A percentile compares a stretch with the other conserved stretches of the same genome.
phyloP scores from a whole-genome alignment of 129 eudicot species.

The Flaveria bidentis region DNA sequence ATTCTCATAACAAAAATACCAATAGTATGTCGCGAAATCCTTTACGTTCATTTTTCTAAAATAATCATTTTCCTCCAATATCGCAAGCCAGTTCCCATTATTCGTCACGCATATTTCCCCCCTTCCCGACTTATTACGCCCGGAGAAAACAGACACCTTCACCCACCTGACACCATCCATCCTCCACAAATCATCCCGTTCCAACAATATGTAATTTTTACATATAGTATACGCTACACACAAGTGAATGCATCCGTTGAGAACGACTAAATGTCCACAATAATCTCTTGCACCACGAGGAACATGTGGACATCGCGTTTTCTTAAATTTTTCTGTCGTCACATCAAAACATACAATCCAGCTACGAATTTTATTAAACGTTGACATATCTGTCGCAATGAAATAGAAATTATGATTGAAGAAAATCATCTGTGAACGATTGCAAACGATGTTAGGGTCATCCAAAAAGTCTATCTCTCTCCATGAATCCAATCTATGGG shows the following conservation, averaged over 20 bases:
- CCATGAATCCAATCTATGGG: conserved; percentile 3
- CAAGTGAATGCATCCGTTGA: neutral
- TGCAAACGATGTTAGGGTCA: neutral
- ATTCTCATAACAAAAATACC: neutral
- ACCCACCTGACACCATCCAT: neutral
- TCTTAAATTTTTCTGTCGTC: neutral
- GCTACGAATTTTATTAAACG: neutral
- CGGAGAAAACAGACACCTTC: neutral
- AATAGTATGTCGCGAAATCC: neutral
- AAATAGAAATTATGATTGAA: neutral
- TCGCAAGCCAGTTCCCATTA: neutral
- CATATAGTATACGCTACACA: neutral
- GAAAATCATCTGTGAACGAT: neutral
- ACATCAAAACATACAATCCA: neutral
- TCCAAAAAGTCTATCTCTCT: neutral
- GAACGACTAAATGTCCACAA: neutral
- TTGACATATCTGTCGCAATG: neutral
- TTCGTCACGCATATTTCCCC: neutral
- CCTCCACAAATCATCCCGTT: neutral
- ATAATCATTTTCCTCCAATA: neutral
- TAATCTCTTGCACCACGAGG: neutral
- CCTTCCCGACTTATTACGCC: neutral
- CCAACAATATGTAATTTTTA: neutral
- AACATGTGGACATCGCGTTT: neutral
- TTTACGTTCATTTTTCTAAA: neutral